Conservation (phyloP, 2,329 filamentous ascomycete genomes). For the Arthroderma uncinatum region DNA sequence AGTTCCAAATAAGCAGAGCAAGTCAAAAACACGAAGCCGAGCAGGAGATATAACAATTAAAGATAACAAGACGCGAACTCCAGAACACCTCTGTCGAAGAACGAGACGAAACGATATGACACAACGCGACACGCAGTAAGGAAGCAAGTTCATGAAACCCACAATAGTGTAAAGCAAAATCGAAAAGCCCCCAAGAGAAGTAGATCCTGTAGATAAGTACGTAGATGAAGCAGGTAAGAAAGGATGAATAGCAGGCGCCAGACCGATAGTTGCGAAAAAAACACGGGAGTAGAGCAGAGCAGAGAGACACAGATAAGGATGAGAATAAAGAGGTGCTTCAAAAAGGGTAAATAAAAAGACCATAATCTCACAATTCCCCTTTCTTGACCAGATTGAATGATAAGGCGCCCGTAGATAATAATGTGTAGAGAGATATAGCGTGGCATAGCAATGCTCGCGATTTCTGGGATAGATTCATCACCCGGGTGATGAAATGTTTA, state of each 20-base stretch:
- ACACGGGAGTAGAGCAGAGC: not conserved
- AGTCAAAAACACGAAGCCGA: not conserved
- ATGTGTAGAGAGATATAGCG: not conserved
- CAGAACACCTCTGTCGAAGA: not conserved
- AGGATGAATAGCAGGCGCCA: not conserved
- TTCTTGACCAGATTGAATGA: not conserved
- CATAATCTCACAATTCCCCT: constrained; percentile 5
- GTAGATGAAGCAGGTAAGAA: not conserved
- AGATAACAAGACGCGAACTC: not conserved
- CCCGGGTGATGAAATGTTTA: not conserved
- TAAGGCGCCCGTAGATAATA: not conserved
- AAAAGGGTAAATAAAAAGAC: not conserved
- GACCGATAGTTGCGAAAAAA: not conserved
- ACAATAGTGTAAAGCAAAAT: not conserved
- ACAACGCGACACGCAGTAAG: not conserved
- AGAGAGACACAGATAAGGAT: not conserved
- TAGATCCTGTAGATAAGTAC: not conserved
- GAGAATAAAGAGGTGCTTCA: not conserved
- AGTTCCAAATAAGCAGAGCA: not conserved
- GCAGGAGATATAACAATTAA: not conserved
- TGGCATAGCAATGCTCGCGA: not conserved
- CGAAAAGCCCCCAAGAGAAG: not conserved
- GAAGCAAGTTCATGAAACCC: not conserved
- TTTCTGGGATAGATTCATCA: no score
- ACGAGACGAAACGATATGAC: not conserved